Evolutionary conservation across 2,329 filamentous ascomycete genomes (phyloP), one percentile per base, ranked within the genome.

Genomic region (Colletotrichum horii): DNA sequence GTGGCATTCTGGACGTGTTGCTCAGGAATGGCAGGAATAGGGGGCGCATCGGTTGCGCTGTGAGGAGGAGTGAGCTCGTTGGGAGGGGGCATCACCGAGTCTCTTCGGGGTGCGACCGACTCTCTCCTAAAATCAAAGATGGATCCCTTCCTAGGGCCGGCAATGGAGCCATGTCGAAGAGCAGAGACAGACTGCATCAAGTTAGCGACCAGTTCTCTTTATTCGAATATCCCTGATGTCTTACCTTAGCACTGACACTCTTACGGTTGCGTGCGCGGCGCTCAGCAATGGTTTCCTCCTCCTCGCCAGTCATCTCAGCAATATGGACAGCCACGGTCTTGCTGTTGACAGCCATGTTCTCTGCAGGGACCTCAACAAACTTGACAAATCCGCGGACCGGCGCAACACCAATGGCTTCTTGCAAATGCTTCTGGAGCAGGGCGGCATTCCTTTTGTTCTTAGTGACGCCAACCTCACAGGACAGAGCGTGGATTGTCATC

Each of bases 361-460:
- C 93, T 79, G 96, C 94, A 0, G 89, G 83, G 6, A 95, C 90
- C 1, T 93, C 86, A 8, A 92, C 84, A 80, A 96, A 98, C 38
- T 93, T 92, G 71, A 98, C 85, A 38, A 96, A 88, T 2, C 96
- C 95, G 52, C 95, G 90, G 1, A 91, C 87, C 0, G 92, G 83
- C 0, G 88, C 80, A 4, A 98, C 94, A 3, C 91, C 90, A 1
- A 98, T 87, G 1, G 92, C 88, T 28, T 95, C 93, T 16, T 92
- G 88, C 83, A 98, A 90, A 82, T 94, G 93, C n/a, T 88, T 88
- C 81, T 97, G 94, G 5, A 97, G 90, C 22, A 97, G 85, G n/a
- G 90, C 89, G 1, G 95, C 92, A 83, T 96, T 97, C 77, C 95
- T 92, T 82, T 94, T 94, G 85, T 98, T 98, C 68, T 92, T 95